Evolutionary conservation across 208 protist species (phyloP).

Genomic region (Tritrichomonas musculus): DNA sequence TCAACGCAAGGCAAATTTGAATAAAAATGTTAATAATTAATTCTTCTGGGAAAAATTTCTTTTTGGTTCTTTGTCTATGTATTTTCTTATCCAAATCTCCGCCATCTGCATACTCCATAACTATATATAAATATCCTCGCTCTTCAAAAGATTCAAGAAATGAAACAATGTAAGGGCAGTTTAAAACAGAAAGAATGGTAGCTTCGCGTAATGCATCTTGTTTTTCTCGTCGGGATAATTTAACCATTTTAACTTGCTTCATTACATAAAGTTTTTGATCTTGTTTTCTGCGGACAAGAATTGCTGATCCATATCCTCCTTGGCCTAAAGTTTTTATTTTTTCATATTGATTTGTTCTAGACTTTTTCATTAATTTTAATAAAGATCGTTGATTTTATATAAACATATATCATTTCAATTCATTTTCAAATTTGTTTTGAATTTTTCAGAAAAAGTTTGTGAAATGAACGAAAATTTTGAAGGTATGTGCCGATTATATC

Average conservation of each 20-base stretch:
- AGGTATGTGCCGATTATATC: too few species aligned
- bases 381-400: too few species aligned
- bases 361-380: background rate
- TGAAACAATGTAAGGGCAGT: background rate
- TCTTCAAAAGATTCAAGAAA: background rate
- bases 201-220: background rate
- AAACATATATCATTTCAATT: too few species aligned
- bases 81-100: background rate
- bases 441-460: background rate
- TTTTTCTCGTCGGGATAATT: background rate
- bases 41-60: background rate
- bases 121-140: background rate
- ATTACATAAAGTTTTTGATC: background rate
- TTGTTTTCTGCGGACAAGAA: background rate
- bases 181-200: background rate
- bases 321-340: background rate
- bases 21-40: conserved; percentile 51
- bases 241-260: background rate
- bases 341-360: background rate
- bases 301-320: background rate
- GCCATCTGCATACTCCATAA: background rate
- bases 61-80: background rate
- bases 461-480: too few species aligned
- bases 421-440: background rate
- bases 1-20: conserved; percentile 56